Base-by-base conservation (phyloP, 1,284 basidiomycete species). In the Trametes polyzona region DNA sequence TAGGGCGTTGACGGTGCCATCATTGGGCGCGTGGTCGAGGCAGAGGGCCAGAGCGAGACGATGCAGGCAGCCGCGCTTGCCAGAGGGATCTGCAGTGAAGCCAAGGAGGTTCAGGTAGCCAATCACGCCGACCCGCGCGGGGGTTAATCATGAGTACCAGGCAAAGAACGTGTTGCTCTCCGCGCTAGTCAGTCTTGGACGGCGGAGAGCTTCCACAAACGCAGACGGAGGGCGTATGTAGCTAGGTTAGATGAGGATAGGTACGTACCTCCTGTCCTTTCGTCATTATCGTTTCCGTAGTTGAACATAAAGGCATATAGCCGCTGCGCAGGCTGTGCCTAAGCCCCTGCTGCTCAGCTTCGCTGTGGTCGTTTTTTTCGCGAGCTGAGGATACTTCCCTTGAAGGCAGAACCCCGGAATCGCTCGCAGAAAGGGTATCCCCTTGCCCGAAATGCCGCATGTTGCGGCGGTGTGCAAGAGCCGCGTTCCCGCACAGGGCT, bases 141-240 rank as follows among this genome's bases (percentile, higher is more conserved):
- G 92, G 85, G 65, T 98, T 87, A 53, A 95, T 82, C 66, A 99
- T 86, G 57, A 99, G 82, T 0, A 95, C 92, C 24, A 99, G 80
- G 74, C 96, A 98, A 23, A 99, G 94, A 5, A 97, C 96, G 69
- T 96, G 99, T 73, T 99, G 96, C 54, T 93, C 96, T 10, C 95
- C 95, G 21, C 96, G 87, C 39, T 98, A 99, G 2, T 96, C 94
- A 71, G 96, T 96, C 17, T 92, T 95, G 8, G 64, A 96, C 95
- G 24, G 93, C 93, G 71, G 96, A 93, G 43, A 96, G 85, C 0
- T 92, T 92, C 94, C 94, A 93, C 80, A 92, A 88, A 14, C 92
- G 88, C 90, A 52, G n/a, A 11, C 11, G 4, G 32, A 21, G 23
- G 32, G 36, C 24, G 17, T 10, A 37, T 27, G 29, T 27, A 23